Evolutionary conservation across 176 grass and related monocot species (phyloP).

Genomic region (Rhynchospora tenuis): DNA sequence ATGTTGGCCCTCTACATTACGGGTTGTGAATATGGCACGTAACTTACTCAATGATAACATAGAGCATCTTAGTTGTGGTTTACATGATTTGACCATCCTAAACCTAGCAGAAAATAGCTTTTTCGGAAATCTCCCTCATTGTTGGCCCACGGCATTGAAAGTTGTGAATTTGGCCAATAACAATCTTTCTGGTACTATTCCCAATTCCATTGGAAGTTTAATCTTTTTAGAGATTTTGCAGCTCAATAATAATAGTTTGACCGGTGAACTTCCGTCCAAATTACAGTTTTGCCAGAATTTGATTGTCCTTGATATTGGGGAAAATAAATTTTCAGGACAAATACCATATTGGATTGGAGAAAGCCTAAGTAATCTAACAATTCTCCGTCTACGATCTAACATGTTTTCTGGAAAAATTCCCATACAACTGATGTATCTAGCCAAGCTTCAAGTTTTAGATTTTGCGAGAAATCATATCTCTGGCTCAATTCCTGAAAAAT

Average conservation of each 20-base stretch:
- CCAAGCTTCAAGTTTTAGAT: neutral
- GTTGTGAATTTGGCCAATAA: neutral
- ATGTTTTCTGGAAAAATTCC: neutral
- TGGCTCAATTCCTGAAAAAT: neutral
- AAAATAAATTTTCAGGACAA: conserved; percentile 5
- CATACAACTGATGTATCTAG: neutral
- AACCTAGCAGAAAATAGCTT: conserved; percentile 20
- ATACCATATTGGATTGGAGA: neutral
- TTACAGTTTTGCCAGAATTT: conserved; percentile 13
- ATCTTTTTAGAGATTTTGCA: neutral
- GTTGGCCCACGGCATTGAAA: neutral
- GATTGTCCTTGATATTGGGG: conserved; percentile 14
- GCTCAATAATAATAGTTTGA: conserved; percentile 28
- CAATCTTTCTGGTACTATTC: conserved; percentile 8
- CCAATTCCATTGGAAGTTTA: conserved; percentile 13
- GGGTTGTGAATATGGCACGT: neutral
- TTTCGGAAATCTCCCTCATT: conserved; percentile 12
- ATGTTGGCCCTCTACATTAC: neutral
- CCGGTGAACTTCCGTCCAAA: conserved; percentile 18
- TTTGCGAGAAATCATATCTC: neutral
- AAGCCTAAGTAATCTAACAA: neutral
- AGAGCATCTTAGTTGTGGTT: conserved; percentile 10
- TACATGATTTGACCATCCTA: neutral
- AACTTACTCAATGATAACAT: neutral
- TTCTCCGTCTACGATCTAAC: neutral